phyloP scores from a whole-genome alignment of 208 protist genomes.

The Leptomonas pyrrhocoris region DNA sequence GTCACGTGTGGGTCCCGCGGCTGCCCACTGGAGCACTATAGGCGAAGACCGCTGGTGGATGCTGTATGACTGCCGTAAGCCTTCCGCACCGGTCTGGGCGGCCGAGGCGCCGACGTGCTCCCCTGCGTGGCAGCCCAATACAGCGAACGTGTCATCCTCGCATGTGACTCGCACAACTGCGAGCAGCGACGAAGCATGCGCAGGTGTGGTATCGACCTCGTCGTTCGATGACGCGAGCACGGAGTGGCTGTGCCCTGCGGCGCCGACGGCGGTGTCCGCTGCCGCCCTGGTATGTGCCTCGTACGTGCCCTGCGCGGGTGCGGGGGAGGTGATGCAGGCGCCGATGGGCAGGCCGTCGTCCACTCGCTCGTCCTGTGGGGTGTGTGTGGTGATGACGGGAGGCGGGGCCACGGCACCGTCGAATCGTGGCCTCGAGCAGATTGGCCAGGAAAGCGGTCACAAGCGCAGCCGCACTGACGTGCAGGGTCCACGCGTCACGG shows the following conservation, averaged over 20 bases:
- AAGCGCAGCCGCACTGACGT: too few relatives aligned
- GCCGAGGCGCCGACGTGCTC: constrained; percentile 2
- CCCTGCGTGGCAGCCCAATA: background rate
- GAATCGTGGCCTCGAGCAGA: too few relatives aligned
- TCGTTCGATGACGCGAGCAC: background rate
- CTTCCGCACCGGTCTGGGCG: constrained; percentile 23
- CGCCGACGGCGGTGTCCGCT: background rate
- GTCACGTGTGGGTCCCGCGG: background rate
- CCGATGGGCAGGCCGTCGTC: background rate
- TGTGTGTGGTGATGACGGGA: constrained; percentile 7
- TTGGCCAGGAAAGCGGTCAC: too few relatives aligned
- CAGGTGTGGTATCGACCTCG: background rate
- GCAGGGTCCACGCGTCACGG: too few relatives aligned
- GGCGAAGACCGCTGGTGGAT: constrained; percentile 9
- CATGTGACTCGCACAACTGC: too few relatives aligned
- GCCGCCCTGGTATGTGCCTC: constrained; percentile 11
- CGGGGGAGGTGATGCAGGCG: background rate
- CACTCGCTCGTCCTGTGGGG: background rate
- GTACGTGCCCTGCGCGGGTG: constrained; percentile 1
- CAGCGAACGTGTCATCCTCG: too few relatives aligned
- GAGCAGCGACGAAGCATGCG: background rate
- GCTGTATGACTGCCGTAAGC: constrained; percentile 29
- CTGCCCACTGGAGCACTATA: too few relatives aligned
- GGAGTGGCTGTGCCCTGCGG: constrained; percentile 6
- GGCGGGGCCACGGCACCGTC: too few relatives aligned